Evolutionary conservation across 1,284 basidiomycete genomes (phyloP), one percentile per base, ranked within the genome.

Genomic region (Pseudozyma hubeiensis): DNA sequence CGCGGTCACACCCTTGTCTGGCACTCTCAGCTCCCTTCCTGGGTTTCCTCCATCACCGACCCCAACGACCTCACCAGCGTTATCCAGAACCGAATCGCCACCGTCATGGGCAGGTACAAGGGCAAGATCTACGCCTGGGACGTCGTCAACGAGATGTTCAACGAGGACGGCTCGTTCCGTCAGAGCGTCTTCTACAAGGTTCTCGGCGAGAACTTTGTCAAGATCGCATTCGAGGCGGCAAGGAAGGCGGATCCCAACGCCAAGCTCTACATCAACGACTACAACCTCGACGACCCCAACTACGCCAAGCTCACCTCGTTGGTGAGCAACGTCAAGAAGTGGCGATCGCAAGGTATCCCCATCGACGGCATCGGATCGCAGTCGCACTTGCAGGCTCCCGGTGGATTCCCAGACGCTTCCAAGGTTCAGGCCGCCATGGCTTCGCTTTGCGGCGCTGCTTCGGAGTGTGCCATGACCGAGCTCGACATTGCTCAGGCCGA

Each of bases 191-290:
- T 66, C 44, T 66, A 66, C 53, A 60, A 60, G 6, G 57, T 60
- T 6, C 49, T 66, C 14, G 64, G 64, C n/a, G 64, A 60, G 17
- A n/a, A 40, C 17, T 66, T 51, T 37, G 57, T 66, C 45, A 54
- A 29, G 30, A 54, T 66, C 34, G 64, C 63, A 9, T 65, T 65
- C 24, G 48, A 65, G 19, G 41, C 55, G 4, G 63, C 63, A 6
- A 37, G 56, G 8, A 39, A 37, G 5, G 63, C 46, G 13, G 63
- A 65, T 29, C 55, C 56, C 7, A 58, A 51, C 2, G 52, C 45
- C 11, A 60, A 66, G 40, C 64, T 66, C 3, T 66, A 66, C 53
- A 66, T 66, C 53, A 66, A 66, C 45, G 64, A 66, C 34, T 66
- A 66, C 52, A 65, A 65, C 41, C 19, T 59, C 8, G 52, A 55